Conservation (phyloP, 164 flowering plant genomes). For the Macadamia integrifolia region DNA sequence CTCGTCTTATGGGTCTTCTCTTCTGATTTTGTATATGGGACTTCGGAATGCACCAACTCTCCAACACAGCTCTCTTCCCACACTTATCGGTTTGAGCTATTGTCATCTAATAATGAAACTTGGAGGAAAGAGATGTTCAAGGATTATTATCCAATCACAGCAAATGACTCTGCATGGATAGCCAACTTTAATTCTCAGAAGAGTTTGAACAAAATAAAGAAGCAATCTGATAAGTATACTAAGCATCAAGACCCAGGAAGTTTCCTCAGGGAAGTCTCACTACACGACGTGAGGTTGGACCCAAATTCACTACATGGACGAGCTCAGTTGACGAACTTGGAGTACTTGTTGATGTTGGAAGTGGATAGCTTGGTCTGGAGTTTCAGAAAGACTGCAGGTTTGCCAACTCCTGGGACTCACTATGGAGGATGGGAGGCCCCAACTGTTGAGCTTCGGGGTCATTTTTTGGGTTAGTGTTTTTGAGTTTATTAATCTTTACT, state of each 20-base stretch:
- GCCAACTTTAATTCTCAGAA: slow-evolving; percentile 57
- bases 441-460: slow-evolving; percentile 72
- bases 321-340: slow-evolving; percentile 87
- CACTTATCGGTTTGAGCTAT: slow-evolving; percentile 43
- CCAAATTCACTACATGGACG: slow-evolving; percentile 40
- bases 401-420: slow-evolving; percentile 49
- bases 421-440: slow-evolving; percentile 91
- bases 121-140: slow-evolving; percentile 55
- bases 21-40: slow-evolving; percentile 24
- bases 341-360: slow-evolving; percentile 78
- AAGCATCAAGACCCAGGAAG: slow-evolving; percentile 10
- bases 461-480: slow-evolving; percentile 71
- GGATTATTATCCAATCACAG: slow-evolving; percentile 60
- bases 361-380: slow-evolving; percentile 85
- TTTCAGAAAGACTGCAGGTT: slow-evolving; percentile 74
- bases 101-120: slow-evolving; percentile 47
- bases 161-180: slow-evolving; percentile 67
- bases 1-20: slow-evolving; percentile 2
- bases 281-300: slow-evolving; percentile 74
- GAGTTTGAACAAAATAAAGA: slow-evolving; percentile 39
- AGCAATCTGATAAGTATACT: slow-evolving; percentile 22
- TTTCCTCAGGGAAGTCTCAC: slow-evolving; percentile 60
- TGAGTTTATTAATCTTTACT: background rate
- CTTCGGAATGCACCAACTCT: slow-evolving; percentile 67
- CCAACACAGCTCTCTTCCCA: slow-evolving; percentile 58